These are phyloP conservation scores for Marasmius sp. DNA, from an alignment of 1,284 basidiomycete genomes.

Conservation along the genomic window DNA sequence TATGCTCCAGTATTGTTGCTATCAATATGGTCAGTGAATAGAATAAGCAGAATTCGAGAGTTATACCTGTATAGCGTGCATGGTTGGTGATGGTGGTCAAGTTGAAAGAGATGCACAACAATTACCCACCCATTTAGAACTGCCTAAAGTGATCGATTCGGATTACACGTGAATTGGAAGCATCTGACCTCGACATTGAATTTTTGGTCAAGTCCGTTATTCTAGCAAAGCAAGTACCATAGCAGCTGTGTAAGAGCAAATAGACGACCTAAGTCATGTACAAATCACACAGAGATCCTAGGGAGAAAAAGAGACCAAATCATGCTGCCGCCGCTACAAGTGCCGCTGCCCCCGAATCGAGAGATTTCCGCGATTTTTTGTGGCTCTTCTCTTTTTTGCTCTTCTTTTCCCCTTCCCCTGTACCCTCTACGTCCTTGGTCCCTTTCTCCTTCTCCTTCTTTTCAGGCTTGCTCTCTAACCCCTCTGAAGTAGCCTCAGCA, in stretches of 20 bases:
- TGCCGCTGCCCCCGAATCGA: neutral
- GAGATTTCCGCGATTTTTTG: conserved; percentile 12
- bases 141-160: conserved; percentile 8
- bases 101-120: neutral
- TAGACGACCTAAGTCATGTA: conserved; percentile 1
- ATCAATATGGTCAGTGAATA: conserved; percentile 12
- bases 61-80: conserved; percentile 74
- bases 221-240: too few relatives aligned
- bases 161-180: neutral
- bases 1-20: conserved; percentile 93
- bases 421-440: conserved; percentile 12
- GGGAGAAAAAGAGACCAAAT: neutral
- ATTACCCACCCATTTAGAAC: neutral
- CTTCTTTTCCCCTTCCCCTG: conserved; percentile 24
- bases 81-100: conserved; percentile 27
- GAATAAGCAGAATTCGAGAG: neutral
- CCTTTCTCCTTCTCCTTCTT: conserved; percentile 22
- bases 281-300: neutral
- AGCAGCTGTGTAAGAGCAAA: neutral
- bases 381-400: conserved; percentile 26
- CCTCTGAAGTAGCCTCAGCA: conserved; percentile 2
- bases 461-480: conserved; percentile 9
- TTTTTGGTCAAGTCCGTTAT: too few relatives aligned
- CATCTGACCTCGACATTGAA: too few relatives aligned
- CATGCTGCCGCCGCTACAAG: conserved; percentile 5